phyloP scores from a whole-genome alignment of 176 grass and related monocot genomes.

The Avena atlantica region DNA sequence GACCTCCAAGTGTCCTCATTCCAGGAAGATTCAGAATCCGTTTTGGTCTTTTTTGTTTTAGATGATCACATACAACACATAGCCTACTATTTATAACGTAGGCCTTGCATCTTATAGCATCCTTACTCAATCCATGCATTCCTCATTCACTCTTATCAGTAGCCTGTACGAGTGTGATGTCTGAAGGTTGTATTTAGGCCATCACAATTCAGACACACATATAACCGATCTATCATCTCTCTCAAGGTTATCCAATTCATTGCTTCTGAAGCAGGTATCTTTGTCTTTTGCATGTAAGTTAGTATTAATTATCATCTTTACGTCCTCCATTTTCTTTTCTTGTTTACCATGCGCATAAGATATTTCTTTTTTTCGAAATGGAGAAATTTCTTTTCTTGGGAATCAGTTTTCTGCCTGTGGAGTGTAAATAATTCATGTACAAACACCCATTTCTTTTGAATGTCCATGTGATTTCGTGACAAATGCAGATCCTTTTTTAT shows the following conservation, averaged over 20 bases:
- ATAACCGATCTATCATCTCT: background rate
- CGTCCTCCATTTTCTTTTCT: background rate
- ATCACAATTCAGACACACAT: background rate
- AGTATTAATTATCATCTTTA: background rate
- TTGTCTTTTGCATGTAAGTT: background rate
- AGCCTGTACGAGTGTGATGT: background rate
- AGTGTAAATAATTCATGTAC: background rate
- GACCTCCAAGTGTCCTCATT: background rate
- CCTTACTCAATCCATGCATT: background rate
- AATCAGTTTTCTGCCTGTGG: background rate
- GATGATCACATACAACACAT: background rate
- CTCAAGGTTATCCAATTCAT: background rate
- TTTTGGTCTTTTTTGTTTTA: background rate
- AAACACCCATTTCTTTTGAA: background rate
- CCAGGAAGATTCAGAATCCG: background rate
- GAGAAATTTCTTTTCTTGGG: background rate
- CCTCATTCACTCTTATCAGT: background rate
- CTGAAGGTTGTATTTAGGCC: background rate
- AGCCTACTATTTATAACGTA: background rate
- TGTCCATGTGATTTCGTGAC: background rate
- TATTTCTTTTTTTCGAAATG: background rate
- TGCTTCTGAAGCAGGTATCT: background rate
- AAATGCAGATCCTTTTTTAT: background rate
- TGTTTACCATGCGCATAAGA: background rate
- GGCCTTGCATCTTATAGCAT: constrained; percentile 33